phyloP scores from a whole-genome alignment of 2,329 filamentous ascomycete species.

The Scedosporium dehoogii region DNA sequence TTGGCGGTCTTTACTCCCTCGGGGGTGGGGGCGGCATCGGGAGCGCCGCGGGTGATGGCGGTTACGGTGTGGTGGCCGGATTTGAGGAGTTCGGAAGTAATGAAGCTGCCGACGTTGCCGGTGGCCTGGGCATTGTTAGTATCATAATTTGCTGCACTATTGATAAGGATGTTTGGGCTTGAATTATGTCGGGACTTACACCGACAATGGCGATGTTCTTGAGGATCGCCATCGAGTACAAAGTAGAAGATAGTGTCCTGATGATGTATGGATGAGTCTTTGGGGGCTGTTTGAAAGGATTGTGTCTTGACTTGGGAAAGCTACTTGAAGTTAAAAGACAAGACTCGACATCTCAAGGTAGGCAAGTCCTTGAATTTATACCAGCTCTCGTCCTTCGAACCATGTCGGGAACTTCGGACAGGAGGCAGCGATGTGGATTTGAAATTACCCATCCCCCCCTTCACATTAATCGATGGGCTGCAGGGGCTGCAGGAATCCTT shows the following conservation, averaged over 20 bases:
- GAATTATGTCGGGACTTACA: slow-evolving; percentile 26
- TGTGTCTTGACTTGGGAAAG: neutral
- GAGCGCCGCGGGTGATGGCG: slow-evolving; percentile 37
- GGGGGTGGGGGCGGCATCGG: slow-evolving; percentile 28
- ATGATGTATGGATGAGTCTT: neutral
- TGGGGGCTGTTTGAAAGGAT: too few species aligned
- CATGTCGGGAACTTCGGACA: slow-evolving; percentile 10
- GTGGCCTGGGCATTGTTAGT: slow-evolving; percentile 18
- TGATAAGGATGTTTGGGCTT: neutral
- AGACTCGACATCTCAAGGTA: neutral
- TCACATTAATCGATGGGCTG: too few species aligned
- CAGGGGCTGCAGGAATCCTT: too few species aligned
- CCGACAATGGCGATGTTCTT: slow-evolving; percentile 31
- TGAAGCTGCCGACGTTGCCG: slow-evolving; percentile 29
- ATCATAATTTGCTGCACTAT: too few species aligned
- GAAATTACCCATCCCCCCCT: too few species aligned
- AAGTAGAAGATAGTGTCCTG: neutral
- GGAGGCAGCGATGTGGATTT: too few species aligned
- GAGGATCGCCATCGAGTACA: neutral
- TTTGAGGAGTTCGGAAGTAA: slow-evolving; percentile 31
- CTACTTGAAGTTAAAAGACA: neutral
- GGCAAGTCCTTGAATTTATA: neutral
- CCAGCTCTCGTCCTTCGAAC: neutral
- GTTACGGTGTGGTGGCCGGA: slow-evolving; percentile 42
- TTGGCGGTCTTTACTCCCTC: slow-evolving; percentile 27